Conservation (phyloP, 805 yeast species). For the Cyberlindnera saturnus region DNA sequence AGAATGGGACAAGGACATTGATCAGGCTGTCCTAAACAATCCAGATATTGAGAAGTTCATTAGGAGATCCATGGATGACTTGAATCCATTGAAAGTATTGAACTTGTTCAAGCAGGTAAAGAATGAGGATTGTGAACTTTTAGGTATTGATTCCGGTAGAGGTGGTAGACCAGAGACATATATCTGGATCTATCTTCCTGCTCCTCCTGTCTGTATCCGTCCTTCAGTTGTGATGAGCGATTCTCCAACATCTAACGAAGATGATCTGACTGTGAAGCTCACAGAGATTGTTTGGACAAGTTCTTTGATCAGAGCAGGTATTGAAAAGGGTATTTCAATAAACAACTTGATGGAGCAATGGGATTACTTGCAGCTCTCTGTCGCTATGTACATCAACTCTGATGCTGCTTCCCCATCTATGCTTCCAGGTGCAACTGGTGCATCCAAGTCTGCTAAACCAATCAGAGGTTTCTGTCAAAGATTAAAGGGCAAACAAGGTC, state of each 20-base stretch:
- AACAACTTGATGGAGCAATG: conserved; percentile 97
- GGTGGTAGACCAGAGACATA: conserved; percentile 96
- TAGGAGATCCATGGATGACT: conserved; percentile 84
- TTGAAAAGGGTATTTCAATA: conserved; percentile 90
- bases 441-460: conserved; percentile 53
- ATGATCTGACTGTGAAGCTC: conserved; percentile 90
- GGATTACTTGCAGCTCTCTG: conserved; percentile 93
- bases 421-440: conserved; percentile 59
- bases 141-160: conserved; percentile 82
- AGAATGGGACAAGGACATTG: conserved; percentile 83
- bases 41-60: conserved; percentile 88
- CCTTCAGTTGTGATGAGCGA: conserved; percentile 95
- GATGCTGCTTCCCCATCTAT: conserved; percentile 84
- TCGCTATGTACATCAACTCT: conserved; percentile 95
- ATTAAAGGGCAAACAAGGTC: conserved; percentile 96
- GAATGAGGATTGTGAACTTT: conserved; percentile 84
- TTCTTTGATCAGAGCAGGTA: conserved; percentile 89
- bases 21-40: conserved; percentile 61
- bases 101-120: conserved; percentile 80
- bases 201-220: conserved; percentile 98
- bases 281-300: conserved; percentile 97
- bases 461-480: conserved; percentile 96
- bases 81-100: conserved; percentile 86
- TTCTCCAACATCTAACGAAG: conserved; percentile 87
- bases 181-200: conserved; percentile 95